A percentile compares a stretch with the other conserved stretches of the same genome.
These are phyloP conservation scores for Primulina tabacum DNA, from an alignment of 257 asterid species.

Conservation along the genomic window DNA sequence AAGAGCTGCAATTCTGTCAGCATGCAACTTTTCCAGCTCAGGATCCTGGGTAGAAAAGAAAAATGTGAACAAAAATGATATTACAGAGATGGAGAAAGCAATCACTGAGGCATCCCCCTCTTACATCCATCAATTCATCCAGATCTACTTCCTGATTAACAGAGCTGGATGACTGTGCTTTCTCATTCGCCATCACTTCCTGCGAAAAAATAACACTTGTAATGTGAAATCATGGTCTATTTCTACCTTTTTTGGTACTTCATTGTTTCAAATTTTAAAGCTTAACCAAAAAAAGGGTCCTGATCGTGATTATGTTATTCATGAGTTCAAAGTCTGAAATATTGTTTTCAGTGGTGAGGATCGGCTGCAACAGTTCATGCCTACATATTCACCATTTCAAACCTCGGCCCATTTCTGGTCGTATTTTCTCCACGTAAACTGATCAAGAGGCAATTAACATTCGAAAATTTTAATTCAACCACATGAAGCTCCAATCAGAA, in stretches of 20 bases:
- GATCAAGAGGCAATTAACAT: background rate
- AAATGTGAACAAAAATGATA: conserved; percentile 5
- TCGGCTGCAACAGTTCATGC: background rate
- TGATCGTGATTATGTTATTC: too few relatives aligned
- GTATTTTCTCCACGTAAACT: background rate
- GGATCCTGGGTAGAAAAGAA: conserved; percentile 63
- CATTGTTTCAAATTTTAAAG: background rate
- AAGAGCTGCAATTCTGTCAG: conserved; percentile 93
- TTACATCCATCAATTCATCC: conserved; percentile 95
- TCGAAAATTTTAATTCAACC: background rate
- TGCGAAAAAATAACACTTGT: conserved; percentile 27
- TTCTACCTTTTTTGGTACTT: background rate
- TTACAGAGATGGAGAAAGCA: conserved; percentile 5
- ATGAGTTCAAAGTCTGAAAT: background rate
- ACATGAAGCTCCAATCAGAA: background rate
- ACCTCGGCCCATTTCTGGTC: background rate
- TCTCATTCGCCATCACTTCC: conserved; percentile 74
- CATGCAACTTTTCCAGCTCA: conserved; percentile 92
- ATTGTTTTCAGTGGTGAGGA: background rate
- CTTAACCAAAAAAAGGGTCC: too few relatives aligned
- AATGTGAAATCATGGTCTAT: conserved; percentile 9
- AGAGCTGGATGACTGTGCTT: conserved; percentile 52
- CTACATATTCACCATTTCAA: background rate
- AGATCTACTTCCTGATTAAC: conserved; percentile 73
- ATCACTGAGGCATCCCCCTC: conserved; percentile 29